phyloP scores from a whole-genome alignment of 2,329 filamentous ascomycete genomes.

The Bipolaris gigantea region DNA sequence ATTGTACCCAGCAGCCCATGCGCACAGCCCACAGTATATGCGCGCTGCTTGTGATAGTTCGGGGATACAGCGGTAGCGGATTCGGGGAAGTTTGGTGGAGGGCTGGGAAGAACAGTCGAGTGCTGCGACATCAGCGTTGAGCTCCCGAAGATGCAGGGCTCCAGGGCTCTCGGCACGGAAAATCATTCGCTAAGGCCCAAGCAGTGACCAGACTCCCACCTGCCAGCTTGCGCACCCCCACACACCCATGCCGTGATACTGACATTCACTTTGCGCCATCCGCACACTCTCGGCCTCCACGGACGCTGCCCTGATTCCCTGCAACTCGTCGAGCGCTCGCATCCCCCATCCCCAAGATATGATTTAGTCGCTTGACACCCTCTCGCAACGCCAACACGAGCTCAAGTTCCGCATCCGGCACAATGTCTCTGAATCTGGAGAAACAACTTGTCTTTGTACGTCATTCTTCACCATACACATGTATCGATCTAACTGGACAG shows the following conservation, averaged over 20 bases:
- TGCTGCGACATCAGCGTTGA: constrained; percentile 1
- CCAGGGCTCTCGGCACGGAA: constrained; percentile 22
- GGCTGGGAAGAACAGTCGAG: constrained; percentile 16
- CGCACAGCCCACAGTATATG: constrained; percentile 22
- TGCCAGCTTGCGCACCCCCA: constrained; percentile 28
- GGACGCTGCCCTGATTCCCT: constrained; percentile 15
- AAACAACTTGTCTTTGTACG: constrained; percentile 81
- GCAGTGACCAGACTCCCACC: constrained; percentile 17
- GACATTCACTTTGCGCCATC: constrained; percentile 23
- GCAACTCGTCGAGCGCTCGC: constrained; percentile 1
- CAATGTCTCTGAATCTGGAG: constrained; percentile 71
- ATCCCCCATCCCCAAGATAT: constrained; percentile 29
- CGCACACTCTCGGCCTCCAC: constrained; percentile 20
- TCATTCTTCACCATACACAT: constrained; percentile 19
- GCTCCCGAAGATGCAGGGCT: constrained; percentile 8
- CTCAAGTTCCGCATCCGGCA: constrained; percentile 34
- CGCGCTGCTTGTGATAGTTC: constrained; percentile 21
- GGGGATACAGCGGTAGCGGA: constrained; percentile 11
- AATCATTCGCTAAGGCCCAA: constrained; percentile 19
- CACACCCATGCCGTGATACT: constrained; percentile 32
- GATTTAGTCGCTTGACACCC: constrained; percentile 24
- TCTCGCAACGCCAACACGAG: constrained; percentile 29
- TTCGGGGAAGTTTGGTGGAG: constrained; percentile 17
- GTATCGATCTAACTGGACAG: constrained; percentile 16
- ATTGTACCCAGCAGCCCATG: constrained; percentile 30